A percentile compares a stretch with the other conserved stretches of the same genome.
These are phyloP conservation scores for Penicillium verhagenii DNA, from an alignment of 495 filamentous ascomycete species.

Conservation along the genomic window DNA sequence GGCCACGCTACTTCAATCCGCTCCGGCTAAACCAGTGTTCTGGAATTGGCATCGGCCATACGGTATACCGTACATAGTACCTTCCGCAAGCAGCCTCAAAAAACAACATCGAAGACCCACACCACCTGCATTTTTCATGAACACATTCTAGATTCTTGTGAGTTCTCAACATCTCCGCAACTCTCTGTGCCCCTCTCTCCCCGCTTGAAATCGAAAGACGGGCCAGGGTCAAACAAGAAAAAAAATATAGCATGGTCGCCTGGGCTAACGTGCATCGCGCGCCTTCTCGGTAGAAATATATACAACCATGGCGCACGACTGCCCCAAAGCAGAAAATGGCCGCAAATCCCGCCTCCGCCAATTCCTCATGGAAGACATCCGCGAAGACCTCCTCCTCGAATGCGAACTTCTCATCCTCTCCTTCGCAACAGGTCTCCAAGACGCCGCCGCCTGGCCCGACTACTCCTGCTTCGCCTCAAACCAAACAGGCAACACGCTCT, in stretches of 20 bases:
- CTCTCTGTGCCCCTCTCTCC: too few species aligned
- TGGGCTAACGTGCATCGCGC: neutral
- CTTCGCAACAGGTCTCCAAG: conserved; percentile 50
- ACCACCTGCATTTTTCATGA: neutral
- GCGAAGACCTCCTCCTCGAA: conserved; percentile 23
- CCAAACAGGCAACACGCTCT: conserved; percentile 64
- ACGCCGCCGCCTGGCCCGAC: conserved; percentile 60
- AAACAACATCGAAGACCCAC: neutral
- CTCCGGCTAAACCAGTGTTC: neutral
- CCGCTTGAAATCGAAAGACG: too few species aligned
- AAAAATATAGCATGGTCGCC: neutral
- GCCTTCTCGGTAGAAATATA: neutral
- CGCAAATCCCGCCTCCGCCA: conserved; percentile 2
- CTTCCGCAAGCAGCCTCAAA: neutral
- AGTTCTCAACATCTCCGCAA: neutral
- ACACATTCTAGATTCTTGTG: neutral
- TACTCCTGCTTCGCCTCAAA: conserved; percentile 65
- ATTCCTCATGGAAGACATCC: conserved; percentile 18
- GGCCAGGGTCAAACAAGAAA: too few species aligned
- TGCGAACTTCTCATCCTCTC: conserved; percentile 35
- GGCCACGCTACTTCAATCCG: neutral
- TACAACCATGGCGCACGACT: neutral
- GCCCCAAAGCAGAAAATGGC: neutral
- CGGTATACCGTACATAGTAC: too few species aligned
- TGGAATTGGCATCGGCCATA: neutral